phyloP scores from a whole-genome alignment of 2,329 filamentous ascomycete genomes.

The Exserohilum turcica region DNA sequence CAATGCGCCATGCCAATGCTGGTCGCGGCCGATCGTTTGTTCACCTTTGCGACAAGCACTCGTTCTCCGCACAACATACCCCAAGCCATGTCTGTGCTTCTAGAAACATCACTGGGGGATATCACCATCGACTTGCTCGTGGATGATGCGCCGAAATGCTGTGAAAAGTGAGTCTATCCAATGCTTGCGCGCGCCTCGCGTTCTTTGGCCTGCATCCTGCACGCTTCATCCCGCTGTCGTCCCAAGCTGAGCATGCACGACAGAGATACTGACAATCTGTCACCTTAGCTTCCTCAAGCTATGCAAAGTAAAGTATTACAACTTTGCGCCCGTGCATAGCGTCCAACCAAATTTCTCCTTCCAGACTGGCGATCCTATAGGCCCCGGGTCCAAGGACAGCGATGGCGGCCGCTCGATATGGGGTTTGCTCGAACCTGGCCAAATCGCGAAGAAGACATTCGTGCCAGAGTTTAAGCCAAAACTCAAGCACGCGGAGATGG shows the following conservation, averaged over 20 bases:
- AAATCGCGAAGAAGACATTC: slow-evolving; percentile 74
- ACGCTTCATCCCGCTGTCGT: slow-evolving; percentile 33
- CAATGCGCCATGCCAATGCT: neutral
- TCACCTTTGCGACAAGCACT: slow-evolving; percentile 31
- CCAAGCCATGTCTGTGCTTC: slow-evolving; percentile 79
- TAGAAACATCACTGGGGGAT: slow-evolving; percentile 92
- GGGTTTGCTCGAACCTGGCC: slow-evolving; percentile 71
- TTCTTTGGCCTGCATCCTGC: slow-evolving; percentile 28
- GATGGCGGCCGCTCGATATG: slow-evolving; percentile 95
- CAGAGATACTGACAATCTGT: slow-evolving; percentile 58
- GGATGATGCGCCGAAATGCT: slow-evolving; percentile 86
- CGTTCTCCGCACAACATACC: slow-evolving; percentile 16
- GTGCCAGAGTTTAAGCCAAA: slow-evolving; percentile 83
- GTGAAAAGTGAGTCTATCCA: slow-evolving; percentile 78
- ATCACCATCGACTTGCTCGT: slow-evolving; percentile 92
- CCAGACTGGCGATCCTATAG: slow-evolving; percentile 92
- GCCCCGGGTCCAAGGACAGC: slow-evolving; percentile 79
- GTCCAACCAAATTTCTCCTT: slow-evolving; percentile 96
- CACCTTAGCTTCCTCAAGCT: slow-evolving; percentile 86
- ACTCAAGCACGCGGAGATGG: slow-evolving; percentile 84
- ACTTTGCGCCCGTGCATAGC: slow-evolving; percentile 89
- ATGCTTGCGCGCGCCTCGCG: slow-evolving; percentile 18
- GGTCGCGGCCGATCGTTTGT: slow-evolving; percentile 7
- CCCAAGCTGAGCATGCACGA: slow-evolving; percentile 58
- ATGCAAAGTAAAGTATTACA: slow-evolving; percentile 99